phyloP scores from a whole-genome alignment of 345 rosid genomes.

The Rhizophora apiculata region DNA sequence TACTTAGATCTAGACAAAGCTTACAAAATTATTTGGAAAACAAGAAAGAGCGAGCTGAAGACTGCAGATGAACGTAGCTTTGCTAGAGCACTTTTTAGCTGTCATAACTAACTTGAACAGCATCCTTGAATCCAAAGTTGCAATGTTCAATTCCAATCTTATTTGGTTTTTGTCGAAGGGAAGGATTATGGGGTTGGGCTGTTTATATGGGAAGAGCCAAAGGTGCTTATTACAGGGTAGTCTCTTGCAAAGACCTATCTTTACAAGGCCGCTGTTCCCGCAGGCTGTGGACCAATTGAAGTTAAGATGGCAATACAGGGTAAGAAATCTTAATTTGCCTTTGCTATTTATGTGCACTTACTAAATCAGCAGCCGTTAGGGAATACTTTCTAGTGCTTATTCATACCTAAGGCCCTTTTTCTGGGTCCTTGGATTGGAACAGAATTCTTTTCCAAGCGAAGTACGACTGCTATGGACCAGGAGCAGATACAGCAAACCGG shows the following conservation, averaged over 20 bases:
- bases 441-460: slow-evolving; percentile 66
- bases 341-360: too few species aligned
- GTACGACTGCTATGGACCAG: slow-evolving; percentile 70
- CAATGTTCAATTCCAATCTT: too few species aligned
- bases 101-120: too few species aligned
- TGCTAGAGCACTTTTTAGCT: too few species aligned
- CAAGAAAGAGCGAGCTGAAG: too few species aligned
- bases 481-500: slow-evolving; percentile 42
- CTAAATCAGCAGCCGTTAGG: background rate
- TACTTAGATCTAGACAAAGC: too few species aligned
- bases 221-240: slow-evolving; percentile 65
- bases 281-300: slow-evolving; percentile 85
- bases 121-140: too few species aligned
- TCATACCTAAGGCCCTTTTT: background rate
- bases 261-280: slow-evolving; percentile 61
- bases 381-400: background rate
- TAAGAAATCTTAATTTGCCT: slow-evolving; percentile 26
- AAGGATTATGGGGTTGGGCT: slow-evolving; percentile 60
- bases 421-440: background rate
- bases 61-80: too few species aligned
- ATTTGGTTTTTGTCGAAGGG: slow-evolving; percentile 42
- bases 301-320: slow-evolving; percentile 56
- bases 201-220: slow-evolving; percentile 74
- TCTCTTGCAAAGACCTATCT: slow-evolving; percentile 61
- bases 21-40: too few species aligned